Evolutionary conservation across 257 asterid species (phyloP).

Genomic region (Primulina huaijiensis): DNA sequence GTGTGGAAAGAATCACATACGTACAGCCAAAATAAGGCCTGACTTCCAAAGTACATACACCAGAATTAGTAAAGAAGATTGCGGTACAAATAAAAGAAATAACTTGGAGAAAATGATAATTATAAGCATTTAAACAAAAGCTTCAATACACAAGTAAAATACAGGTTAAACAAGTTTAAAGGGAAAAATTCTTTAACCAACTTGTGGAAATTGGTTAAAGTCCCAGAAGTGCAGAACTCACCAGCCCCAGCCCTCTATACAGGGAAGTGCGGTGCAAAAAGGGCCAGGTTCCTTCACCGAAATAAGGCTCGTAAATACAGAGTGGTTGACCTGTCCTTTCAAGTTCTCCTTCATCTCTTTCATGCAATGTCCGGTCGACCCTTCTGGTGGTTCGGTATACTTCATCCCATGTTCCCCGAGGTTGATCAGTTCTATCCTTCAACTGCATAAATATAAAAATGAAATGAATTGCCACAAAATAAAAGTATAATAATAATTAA

Average conservation of each 20-base stretch:
- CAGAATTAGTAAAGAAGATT: not conserved
- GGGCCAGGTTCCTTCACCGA: conserved; percentile 94
- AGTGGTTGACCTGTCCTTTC: conserved; percentile 95
- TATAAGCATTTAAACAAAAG: not conserved
- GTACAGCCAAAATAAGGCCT: conserved; percentile 7
- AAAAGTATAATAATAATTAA: conserved; percentile 9
- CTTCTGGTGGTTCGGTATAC: conserved; percentile 75
- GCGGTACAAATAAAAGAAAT: not conserved
- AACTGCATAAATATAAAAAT: conserved; percentile 48
- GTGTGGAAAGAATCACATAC: not conserved
- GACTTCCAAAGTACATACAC: not conserved
- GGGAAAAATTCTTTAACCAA: not conserved
- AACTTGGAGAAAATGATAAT: not conserved
- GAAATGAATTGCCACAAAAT: conserved; percentile 6
- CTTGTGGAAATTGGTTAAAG: not conserved
- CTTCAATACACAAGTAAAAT: not conserved
- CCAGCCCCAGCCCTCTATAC: conserved; percentile 88
- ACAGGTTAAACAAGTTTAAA: not conserved
- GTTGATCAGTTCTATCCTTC: conserved; percentile 90
- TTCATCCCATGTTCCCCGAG: conserved; percentile 92
- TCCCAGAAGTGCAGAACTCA: conserved; percentile 32
- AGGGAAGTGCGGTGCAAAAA: conserved; percentile 80
- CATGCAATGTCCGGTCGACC: conserved; percentile 78
- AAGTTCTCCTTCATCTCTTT: conserved; percentile 96
- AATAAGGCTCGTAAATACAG: conserved; percentile 87